phyloP scores from a whole-genome alignment of 768 basidiomycete genomes.

The Podaxis rugospora region DNA sequence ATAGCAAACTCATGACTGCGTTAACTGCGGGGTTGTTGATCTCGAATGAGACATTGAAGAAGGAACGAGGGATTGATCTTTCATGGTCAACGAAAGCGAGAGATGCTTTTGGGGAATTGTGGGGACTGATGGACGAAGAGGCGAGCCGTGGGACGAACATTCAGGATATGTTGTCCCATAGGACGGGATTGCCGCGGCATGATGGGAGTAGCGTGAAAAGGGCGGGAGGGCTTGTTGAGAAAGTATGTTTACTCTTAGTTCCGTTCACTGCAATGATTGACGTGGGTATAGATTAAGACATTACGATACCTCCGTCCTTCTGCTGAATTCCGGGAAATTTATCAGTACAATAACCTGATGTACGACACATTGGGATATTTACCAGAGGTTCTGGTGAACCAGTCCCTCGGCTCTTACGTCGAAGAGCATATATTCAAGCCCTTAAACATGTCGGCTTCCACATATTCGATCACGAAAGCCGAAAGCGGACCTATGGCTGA shows the following conservation, averaged over 20 bases:
- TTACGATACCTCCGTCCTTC: conserved; percentile 35
- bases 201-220: conserved; percentile 26
- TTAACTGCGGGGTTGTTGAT: conserved; percentile 33
- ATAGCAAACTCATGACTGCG: conserved; percentile 36
- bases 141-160: conserved; percentile 27
- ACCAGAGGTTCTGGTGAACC: conserved; percentile 31
- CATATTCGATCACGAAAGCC: conserved; percentile 35
- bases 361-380: conserved; percentile 37
- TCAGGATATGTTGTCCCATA: conserved; percentile 37
- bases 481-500: conserved; percentile 24
- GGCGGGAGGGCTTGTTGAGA: conserved; percentile 27
- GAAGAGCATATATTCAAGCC: conserved; percentile 32
- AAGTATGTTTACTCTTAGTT: conserved; percentile 19
- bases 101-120: conserved; percentile 28
- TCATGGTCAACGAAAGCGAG: conserved; percentile 33
- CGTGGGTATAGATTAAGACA: conserved; percentile 25
- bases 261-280: not conserved
- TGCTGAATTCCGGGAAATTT: conserved; percentile 34
- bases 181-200: conserved; percentile 40
- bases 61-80: conserved; percentile 21
- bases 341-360: conserved; percentile 45
- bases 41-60: conserved; percentile 28
- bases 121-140: conserved; percentile 33
- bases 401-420: conserved; percentile 35
- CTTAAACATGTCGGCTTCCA: conserved; percentile 34